phyloP scores from a whole-genome alignment of 1,139 yeast genomes.

The Kazachstania sp. region DNA sequence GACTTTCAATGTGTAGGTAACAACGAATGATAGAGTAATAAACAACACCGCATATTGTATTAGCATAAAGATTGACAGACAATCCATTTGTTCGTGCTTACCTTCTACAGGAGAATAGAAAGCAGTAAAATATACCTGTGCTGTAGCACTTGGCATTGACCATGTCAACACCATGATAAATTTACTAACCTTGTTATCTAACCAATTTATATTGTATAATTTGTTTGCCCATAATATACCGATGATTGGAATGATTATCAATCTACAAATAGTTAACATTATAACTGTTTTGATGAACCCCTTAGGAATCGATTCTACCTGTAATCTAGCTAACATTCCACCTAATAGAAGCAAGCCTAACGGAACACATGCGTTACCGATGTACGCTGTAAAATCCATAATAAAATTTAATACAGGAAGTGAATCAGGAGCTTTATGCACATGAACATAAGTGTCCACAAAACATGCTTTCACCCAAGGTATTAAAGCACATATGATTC shows the following conservation, averaged over 20 bases:
- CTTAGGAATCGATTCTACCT: conserved; percentile 46
- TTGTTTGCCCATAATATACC: conserved; percentile 45
- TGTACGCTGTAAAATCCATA: conserved; percentile 63
- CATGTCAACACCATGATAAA: conserved; percentile 62
- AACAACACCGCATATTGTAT: conserved; percentile 56
- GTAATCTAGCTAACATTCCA: conserved; percentile 67
- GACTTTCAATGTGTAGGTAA: conserved; percentile 46
- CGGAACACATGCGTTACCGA: conserved; percentile 82
- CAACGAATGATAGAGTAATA: conserved; percentile 54
- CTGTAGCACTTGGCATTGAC: conserved; percentile 82
- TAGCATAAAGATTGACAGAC: conserved; percentile 67
- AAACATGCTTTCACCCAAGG: conserved; percentile 70
- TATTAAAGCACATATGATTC: conserved; percentile 52
- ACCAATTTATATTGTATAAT: conserved; percentile 33
- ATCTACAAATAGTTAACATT: conserved; percentile 36
- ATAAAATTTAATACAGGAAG: conserved; percentile 70
- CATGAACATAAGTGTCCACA: conserved; percentile 35
- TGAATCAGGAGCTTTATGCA: conserved; percentile 70
- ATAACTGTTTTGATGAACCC: conserved; percentile 56
- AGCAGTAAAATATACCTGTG: conserved; percentile 76
- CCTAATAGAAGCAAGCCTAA: conserved; percentile 68
- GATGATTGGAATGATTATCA: conserved; percentile 47
- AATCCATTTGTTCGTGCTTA: conserved; percentile 67
- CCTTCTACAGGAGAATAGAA: conserved; percentile 61
- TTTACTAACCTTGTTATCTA: conserved; percentile 39